A percentile compares a stretch with the other conserved stretches of the same genome.
These are phyloP conservation scores for Homolaphlyctis polyrhiza DNA, from an alignment of 371 early-diverging fungal species.

Conservation along the genomic window DNA sequence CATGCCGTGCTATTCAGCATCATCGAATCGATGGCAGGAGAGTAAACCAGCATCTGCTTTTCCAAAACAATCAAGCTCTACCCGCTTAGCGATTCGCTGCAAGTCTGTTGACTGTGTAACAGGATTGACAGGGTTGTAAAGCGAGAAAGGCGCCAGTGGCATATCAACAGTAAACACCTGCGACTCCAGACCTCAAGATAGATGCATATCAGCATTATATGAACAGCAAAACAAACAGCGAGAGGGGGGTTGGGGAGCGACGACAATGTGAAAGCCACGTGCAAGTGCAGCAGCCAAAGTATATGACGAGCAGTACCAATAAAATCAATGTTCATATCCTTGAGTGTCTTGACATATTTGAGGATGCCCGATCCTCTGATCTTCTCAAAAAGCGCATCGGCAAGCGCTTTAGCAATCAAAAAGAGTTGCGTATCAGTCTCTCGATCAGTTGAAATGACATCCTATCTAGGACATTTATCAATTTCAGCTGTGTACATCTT, in stretches of 20 bases:
- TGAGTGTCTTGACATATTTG: conserved; percentile 25
- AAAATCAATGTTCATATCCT: conserved; percentile 44
- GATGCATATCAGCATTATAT: neutral
- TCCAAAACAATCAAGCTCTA: neutral
- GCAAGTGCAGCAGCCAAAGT: neutral
- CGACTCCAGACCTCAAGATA: conserved; percentile 64
- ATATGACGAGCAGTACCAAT: conserved; percentile 21
- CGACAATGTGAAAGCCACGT: neutral
- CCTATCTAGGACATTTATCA: no score
- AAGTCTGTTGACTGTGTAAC: conserved; percentile 35
- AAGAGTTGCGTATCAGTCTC: neutral
- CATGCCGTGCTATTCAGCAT: neutral
- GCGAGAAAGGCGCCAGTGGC: conserved; percentile 58
- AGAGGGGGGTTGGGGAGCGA: neutral
- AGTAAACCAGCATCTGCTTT: conserved; percentile 1
- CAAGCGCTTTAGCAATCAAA: conserved; percentile 17
- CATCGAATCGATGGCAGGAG: neutral
- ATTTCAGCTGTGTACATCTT: neutral
- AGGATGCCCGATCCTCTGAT: conserved; percentile 28
- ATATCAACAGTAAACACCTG: conserved; percentile 76
- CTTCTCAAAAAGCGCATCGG: conserved; percentile 33
- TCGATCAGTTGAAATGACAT: neutral
- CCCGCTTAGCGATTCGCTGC: conserved; percentile 39
- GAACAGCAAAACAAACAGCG: neutral
- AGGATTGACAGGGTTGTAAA: conserved; percentile 46